Base-by-base conservation (phyloP, 75 land plant species). In the Isoetes taiwanensis region DNA sequence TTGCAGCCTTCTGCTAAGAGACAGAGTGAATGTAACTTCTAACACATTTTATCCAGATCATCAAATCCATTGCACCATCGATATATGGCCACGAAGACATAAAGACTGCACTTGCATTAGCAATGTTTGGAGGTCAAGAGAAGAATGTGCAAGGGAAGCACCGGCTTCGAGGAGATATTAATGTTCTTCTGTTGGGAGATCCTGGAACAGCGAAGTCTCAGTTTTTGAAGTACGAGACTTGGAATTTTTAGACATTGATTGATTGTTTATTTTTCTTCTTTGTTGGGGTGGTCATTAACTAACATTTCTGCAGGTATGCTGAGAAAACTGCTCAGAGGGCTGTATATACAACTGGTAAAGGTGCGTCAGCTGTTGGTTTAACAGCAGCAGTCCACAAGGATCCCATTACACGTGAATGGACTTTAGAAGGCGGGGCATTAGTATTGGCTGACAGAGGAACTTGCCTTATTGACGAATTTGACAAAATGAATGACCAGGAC, bases 401-500 rank as follows among this genome's bases (percentile, higher is more conserved):
- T 42, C 98, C 98, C 16, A 76, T 93, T 12, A 93, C 98, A 32
- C 68, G 81, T 48, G 98, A 93, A 43, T 93, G 98, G 98, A 93
- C 95, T 5, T 76, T 93, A 42, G 98, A 93, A 76, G 98, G 98
- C 58, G 98, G 98, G 10, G 98, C 98, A 12, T 80, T 93, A 68
- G 98, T 93, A 32, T 62, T 93, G 25, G 98, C 98, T 38, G 98
- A 93, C 57, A 71, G 78, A 64, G 98, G 98, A 27, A 76, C 87
- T 19, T 93, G 98, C 58, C 74, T 93, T 14, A 93, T 93, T 68
- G 98, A 93, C 48, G 98, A 93, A 69, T 93, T 93, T 76, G 98
- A 93, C 67, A 93, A 93, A 58, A 93, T 93, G 98, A 93, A 93
- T 70, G 98, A 93, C 59, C 98, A 93, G 61, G 98, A 93, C 58